Conservation (phyloP, 148 eudicot species). For the Bassia scoparia region DNA sequence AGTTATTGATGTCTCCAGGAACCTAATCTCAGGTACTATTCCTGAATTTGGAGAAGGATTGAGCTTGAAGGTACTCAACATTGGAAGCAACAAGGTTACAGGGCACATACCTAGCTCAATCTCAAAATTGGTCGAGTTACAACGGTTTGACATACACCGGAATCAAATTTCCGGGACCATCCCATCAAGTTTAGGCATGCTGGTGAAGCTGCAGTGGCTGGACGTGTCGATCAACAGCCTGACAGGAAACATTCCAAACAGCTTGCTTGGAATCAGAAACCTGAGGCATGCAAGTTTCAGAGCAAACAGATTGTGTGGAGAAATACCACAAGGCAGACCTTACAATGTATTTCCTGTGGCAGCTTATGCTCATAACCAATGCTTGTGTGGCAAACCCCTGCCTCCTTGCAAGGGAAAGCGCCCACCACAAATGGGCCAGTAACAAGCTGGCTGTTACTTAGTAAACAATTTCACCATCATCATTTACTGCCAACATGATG, state of each 20-base stretch:
- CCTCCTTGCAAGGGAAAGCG: conserved; percentile 43
- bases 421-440: conserved; percentile 25
- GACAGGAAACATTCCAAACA: conserved; percentile 53
- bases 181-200: conserved; percentile 53
- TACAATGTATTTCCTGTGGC: conserved; percentile 37
- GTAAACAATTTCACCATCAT: not conserved
- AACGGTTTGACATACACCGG: conserved; percentile 52
- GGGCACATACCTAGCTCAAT: conserved; percentile 70
- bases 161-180: conserved; percentile 63
- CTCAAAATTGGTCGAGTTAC: conserved; percentile 52
- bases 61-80: conserved; percentile 51
- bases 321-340: conserved; percentile 72
- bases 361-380: conserved; percentile 62
- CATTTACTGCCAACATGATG: conserved; percentile 11
- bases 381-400: conserved; percentile 84
- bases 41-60: conserved; percentile 53
- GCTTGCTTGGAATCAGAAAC: conserved; percentile 44
- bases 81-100: conserved; percentile 57
- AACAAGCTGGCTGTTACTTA: conserved; percentile 26
- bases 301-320: conserved; percentile 67
- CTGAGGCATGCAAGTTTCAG: conserved; percentile 55
- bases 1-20: conserved; percentile 49
- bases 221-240: conserved; percentile 67
- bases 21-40: conserved; percentile 58
- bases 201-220: conserved; percentile 64